phyloP scores from a whole-genome alignment of 306 rosid genomes.

The Canavalia gladiata region DNA sequence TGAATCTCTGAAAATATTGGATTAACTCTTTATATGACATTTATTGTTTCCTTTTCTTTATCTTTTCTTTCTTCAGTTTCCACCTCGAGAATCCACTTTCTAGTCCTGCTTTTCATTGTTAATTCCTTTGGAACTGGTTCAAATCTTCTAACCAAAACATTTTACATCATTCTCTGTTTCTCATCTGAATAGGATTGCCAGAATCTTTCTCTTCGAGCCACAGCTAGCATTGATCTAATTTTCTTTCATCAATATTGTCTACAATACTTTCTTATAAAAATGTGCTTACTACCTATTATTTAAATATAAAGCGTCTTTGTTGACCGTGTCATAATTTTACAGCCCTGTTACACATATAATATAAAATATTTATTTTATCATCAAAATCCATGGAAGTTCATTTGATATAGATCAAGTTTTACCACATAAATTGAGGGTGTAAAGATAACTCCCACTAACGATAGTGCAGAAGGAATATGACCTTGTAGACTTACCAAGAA shows the following conservation, averaged over 20 bases:
- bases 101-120: background rate
- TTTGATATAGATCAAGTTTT: constrained; percentile 20
- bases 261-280: background rate
- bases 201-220: background rate
- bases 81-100: background rate
- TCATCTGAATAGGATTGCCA: background rate
- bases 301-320: constrained; percentile 26
- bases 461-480: constrained; percentile 46
- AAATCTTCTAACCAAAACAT: background rate
- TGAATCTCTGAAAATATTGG: background rate
- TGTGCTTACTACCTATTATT: background rate
- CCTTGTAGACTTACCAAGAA: constrained; percentile 43
- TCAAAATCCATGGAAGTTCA: constrained; percentile 31
- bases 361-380: constrained; percentile 12
- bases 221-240: background rate
- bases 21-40: background rate
- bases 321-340: constrained; percentile 14
- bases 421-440: constrained; percentile 34
- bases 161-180: background rate
- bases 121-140: background rate
- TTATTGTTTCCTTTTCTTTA: background rate
- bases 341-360: background rate
- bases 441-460: constrained; percentile 39
- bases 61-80: background rate
- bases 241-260: background rate